These are phyloP conservation scores for Tolypocladium inflatum DNA, from an alignment of 2,329 filamentous ascomycete species.

Conservation along the genomic window DNA sequence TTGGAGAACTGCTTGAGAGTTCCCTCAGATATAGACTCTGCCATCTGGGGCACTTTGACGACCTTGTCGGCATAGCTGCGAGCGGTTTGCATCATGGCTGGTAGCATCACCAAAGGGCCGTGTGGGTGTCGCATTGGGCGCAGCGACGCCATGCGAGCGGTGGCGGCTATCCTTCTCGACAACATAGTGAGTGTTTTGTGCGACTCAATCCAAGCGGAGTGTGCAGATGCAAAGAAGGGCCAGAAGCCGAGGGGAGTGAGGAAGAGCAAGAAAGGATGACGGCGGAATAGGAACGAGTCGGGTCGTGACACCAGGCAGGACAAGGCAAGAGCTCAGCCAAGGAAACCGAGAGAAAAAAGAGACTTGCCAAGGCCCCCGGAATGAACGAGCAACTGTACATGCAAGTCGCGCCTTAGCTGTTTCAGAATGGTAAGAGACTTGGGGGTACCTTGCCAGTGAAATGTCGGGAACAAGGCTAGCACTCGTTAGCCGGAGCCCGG, in stretches of 20 bases:
- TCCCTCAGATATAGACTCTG: conserved; percentile 95
- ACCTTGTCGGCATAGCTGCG: conserved; percentile 67
- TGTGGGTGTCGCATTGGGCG: conserved; percentile 22
- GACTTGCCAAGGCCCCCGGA: not conserved
- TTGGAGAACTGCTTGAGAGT: conserved; percentile 95
- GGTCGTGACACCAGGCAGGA: not conserved
- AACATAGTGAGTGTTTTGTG: conserved; percentile 23
- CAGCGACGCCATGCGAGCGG: conserved; percentile 33
- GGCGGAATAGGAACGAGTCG: not conserved
- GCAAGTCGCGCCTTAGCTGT: not conserved
- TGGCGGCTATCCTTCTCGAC: conserved; percentile 32
- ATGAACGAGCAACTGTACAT: too few relatives aligned
- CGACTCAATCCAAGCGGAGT: not conserved
- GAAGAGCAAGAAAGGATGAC: not conserved
- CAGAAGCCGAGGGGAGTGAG: not conserved
- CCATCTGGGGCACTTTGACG: conserved; percentile 95
- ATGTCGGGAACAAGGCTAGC: not conserved
- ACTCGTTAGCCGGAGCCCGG: not conserved
- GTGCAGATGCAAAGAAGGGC: not conserved
- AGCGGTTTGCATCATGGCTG: conserved; percentile 43
- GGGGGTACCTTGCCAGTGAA: not conserved
- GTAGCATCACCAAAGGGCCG: conserved; percentile 28
- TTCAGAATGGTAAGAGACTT: not conserved
- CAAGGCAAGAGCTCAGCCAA: not conserved
- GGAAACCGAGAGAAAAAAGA: not conserved